Evolutionary conservation across 176 grass and related monocot species (phyloP), one percentile per base, ranked within the genome.

Genomic region (Oryza australiensis): DNA sequence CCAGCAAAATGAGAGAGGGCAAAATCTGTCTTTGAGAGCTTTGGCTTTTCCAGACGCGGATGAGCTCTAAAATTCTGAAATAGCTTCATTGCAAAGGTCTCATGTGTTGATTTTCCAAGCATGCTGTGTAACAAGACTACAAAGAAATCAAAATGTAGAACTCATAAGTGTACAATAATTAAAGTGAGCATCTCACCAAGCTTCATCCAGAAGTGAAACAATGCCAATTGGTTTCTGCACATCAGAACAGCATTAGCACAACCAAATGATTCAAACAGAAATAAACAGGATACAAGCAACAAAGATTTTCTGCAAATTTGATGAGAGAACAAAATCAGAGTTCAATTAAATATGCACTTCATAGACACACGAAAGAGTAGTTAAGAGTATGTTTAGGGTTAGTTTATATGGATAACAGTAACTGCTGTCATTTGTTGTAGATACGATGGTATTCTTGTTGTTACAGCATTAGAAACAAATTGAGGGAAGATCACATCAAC

Each of bases 151-250:
- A 74, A 67, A 75, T 27, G 30, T 76, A 32, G 23, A 70, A 76
- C 28, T 79, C 66, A 41, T 3, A 71, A 80, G 49, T 87, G 20
- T 20, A 33, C 41, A 35, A 69, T 28, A 87, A 72, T 16, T 75
- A 37, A 79, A 32, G 8, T 53, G 78, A 53, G 80, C 27, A 81
- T 73, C 46, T 88, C 91, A 97, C 94, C 94, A 97, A 81, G 94
- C 89, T 89, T 97, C 94, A 88, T 97, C 94, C 85, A 97, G 85
- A 64, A 97, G 91, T 42, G 94, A 97, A 77, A 97, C 70, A 87
- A 97, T 94, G 81, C 94, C 94, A 82, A 97, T 94, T 53, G 94
- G 94, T 88, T 90, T 97, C 94, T 97, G 91, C 85, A 91, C 48
- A 62, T 77, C 70, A 83, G 83, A 88, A 74, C 57, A 78, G 35